Evolutionary conservation across 371 early-diverging fungal species (phyloP).

Genomic region (Saksenaea vasiformis): DNA sequence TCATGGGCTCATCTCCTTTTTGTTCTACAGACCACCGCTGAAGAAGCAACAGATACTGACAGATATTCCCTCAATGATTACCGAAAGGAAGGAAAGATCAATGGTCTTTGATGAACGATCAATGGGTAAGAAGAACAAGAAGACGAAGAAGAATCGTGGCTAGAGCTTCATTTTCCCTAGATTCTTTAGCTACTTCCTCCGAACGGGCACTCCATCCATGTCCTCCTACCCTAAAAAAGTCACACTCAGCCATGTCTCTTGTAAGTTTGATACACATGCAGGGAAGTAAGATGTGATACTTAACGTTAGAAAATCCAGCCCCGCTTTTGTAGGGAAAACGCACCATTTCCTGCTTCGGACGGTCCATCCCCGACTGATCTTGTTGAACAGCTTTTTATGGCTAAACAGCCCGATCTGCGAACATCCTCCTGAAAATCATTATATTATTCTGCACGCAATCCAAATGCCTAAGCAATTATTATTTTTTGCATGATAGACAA

Average conservation of each 20-base stretch:
- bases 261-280: conserved; percentile 11
- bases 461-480: background rate
- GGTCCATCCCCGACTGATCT: conserved; percentile 38
- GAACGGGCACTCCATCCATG: background rate
- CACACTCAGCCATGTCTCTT: conserved; percentile 27
- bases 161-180: background rate
- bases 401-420: conserved; percentile 8
- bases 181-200: background rate
- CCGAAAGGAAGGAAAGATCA: conserved; percentile 49
- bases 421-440: conserved; percentile 2
- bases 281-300: background rate
- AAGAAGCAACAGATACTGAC: conserved; percentile 40
- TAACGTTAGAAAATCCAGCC: conserved; percentile 12
- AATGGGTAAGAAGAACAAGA: conserved; percentile 16
- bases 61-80: conserved; percentile 44
- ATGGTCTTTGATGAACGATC: conserved; percentile 36
- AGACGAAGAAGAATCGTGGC: background rate
- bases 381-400: conserved; percentile 34
- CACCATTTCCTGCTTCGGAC: conserved; percentile 21
- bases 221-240: conserved; percentile 16
- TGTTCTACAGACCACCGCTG: conserved; percentile 33
- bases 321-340: conserved; percentile 22
- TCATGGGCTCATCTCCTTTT: too few species aligned
- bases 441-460: background rate
- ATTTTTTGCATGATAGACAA: conserved; percentile 2